Percentiles rank a stretch among this genome's conserved stretches.
These are phyloP conservation scores for Plantago rigida DNA, from an alignment of 305 asterid genomes.

Conservation along the genomic window DNA sequence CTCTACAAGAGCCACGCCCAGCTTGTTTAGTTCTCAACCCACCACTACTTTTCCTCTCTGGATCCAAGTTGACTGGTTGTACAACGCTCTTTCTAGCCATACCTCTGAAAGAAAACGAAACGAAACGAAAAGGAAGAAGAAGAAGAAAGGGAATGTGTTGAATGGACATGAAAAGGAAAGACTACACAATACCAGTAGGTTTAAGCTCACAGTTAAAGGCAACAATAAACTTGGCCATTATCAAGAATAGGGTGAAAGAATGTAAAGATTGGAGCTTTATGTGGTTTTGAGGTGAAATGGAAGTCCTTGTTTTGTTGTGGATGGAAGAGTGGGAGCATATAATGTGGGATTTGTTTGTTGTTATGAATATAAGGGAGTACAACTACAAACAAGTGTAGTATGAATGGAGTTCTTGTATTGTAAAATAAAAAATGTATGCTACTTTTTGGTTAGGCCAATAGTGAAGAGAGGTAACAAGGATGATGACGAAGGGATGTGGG, in stretches of 20 bases:
- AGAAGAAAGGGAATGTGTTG: slow-evolving; percentile 10
- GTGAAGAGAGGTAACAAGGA: slow-evolving; percentile 7
- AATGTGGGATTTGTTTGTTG: no score
- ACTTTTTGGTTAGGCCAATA: neutral
- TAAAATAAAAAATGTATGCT: no score
- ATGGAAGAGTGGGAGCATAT: neutral
- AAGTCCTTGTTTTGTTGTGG: neutral
- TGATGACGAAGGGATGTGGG: slow-evolving; percentile 29
- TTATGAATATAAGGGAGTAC: no score
- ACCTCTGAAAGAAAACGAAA: slow-evolving; percentile 29
- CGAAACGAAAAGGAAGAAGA: slow-evolving; percentile 5
- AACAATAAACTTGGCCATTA: slow-evolving; percentile 52
- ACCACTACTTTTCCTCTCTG: slow-evolving; percentile 82
- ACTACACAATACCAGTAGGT: slow-evolving; percentile 83
- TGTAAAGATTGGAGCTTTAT: slow-evolving; percentile 35
- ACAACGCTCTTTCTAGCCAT: slow-evolving; percentile 52
- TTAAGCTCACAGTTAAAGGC: slow-evolving; percentile 63
- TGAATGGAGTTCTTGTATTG: no score
- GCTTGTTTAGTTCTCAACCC: slow-evolving; percentile 98
- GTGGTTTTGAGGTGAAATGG: slow-evolving; percentile 16
- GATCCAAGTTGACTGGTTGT: slow-evolving; percentile 69
- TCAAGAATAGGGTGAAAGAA: slow-evolving; percentile 21
- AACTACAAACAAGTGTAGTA: no score
- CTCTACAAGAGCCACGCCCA: slow-evolving; percentile 97
- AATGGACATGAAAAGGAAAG: neutral